Conservation (phyloP, 2,329 filamentous ascomycete genomes). For the Lasiodiplodia sp. region DNA sequence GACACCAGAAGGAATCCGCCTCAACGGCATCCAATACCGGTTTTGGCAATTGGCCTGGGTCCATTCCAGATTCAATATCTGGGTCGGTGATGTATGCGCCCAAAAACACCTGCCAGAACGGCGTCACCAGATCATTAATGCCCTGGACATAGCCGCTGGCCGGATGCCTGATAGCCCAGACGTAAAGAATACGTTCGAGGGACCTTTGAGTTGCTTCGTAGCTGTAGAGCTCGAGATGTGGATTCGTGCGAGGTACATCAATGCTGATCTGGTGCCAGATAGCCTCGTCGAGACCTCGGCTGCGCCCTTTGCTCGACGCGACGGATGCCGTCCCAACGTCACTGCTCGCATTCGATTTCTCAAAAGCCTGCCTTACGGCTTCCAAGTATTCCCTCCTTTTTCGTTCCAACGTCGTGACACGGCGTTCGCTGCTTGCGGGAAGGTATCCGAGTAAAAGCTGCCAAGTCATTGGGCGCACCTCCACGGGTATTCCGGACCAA, state of each 20-base stretch:
- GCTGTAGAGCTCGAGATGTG: conserved; percentile 91
- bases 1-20: conserved; percentile 97
- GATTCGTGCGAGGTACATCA: conserved; percentile 94
- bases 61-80: conserved; percentile 93
- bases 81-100: conserved; percentile 94
- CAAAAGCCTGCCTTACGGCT: conserved; percentile 76
- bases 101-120: conserved; percentile 97
- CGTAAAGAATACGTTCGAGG: conserved; percentile 91
- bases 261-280: conserved; percentile 99
- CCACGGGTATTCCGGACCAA: conserved; percentile 93
- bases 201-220: conserved; percentile 96
- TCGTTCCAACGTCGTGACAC: conserved; percentile 86
- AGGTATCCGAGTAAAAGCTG: conserved; percentile 93
- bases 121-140: conserved; percentile 97
- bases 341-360: conserved; percentile 64
- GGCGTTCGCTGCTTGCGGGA: conserved; percentile 92
- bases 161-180: conserved; percentile 97
- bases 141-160: conserved; percentile 98
- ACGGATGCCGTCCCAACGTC: conserved; percentile 47
- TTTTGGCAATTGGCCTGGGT: conserved; percentile 90
- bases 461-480: conserved; percentile 99
- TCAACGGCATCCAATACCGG: conserved; percentile 95
- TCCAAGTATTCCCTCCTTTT: conserved; percentile 98
- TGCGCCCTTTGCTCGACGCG: conserved; percentile 62
- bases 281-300: conserved; percentile 89